phyloP scores from a whole-genome alignment of 192 early-diverging fungal species.

The Spizellomyces sp. region DNA sequence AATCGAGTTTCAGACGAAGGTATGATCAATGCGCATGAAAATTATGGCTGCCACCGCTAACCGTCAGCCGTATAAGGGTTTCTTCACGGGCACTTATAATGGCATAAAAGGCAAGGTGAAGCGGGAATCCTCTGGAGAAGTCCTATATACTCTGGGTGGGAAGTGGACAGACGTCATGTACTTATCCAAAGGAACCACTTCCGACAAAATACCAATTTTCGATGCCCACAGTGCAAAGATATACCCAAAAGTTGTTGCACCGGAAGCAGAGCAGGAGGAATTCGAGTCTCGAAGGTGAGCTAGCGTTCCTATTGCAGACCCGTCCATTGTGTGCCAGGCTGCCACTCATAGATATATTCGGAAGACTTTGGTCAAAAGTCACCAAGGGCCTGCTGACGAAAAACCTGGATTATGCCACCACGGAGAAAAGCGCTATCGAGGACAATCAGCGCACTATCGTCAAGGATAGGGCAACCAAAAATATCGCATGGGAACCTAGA shows the following conservation, averaged over 20 bases:
- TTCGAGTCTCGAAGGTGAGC: constrained; percentile 79
- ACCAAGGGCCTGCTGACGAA: constrained; percentile 54
- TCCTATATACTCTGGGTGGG: constrained; percentile 81
- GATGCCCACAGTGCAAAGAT: constrained; percentile 69
- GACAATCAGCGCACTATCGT: constrained; percentile 65
- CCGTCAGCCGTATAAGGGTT: constrained; percentile 53
- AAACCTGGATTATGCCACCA: constrained; percentile 63
- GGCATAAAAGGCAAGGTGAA: constrained; percentile 83
- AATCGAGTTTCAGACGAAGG: constrained; percentile 91
- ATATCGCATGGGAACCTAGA: constrained; percentile 52
- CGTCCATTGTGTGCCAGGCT: background rate
- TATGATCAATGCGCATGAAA: constrained; percentile 41
- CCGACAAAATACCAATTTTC: constrained; percentile 59
- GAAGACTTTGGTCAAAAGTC: constrained; percentile 63
- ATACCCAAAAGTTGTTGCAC: constrained; percentile 69
- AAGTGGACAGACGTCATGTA: constrained; percentile 82
- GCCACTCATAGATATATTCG: background rate
- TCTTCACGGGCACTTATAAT: constrained; percentile 76
- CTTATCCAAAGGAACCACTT: constrained; percentile 18
- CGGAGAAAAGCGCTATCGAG: constrained; percentile 68
- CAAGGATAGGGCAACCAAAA: constrained; percentile 51
- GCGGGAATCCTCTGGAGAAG: constrained; percentile 71
- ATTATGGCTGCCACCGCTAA: background rate
- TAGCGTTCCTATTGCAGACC: background rate
- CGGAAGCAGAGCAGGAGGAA: constrained; percentile 70